These are phyloP conservation scores for Ambrosiella xylebori DNA, from an alignment of 2,329 filamentous ascomycete species.

Conservation along the genomic window DNA sequence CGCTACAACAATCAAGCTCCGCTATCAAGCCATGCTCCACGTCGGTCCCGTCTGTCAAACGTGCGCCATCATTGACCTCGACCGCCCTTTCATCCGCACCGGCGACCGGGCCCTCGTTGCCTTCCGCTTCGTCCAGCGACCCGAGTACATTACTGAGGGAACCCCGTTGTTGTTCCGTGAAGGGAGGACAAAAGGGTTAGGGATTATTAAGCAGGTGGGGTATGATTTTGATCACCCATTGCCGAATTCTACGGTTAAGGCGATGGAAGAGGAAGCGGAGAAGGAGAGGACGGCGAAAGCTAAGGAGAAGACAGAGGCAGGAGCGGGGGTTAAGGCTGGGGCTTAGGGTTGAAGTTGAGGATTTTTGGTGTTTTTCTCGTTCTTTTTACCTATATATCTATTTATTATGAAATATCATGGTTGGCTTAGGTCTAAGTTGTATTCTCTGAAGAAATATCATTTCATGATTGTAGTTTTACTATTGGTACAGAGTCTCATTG, in stretches of 20 bases:
- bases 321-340: neutral
- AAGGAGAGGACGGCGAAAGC: neutral
- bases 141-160: constrained; percentile 78
- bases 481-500: no score
- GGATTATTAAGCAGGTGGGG: constrained; percentile 80
- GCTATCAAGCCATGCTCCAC: constrained; percentile 96
- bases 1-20: constrained; percentile 89
- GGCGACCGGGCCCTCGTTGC: constrained; percentile 89
- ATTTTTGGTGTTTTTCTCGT: no score
- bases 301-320: neutral
- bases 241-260: neutral
- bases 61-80: constrained; percentile 92
- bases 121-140: constrained; percentile 84
- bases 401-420: no score
- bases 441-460: no score
- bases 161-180: constrained; percentile 87
- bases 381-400: no score
- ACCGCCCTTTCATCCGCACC: constrained; percentile 85
- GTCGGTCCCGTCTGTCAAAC: constrained; percentile 91
- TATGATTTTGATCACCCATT: constrained; percentile 46
- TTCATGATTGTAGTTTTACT: no score
- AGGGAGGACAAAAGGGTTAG: constrained; percentile 83
- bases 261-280: neutral
- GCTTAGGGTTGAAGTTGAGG: neutral
- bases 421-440: no score